Base-by-base conservation (phyloP, 192 early-diverging fungal genomes). In the Rhizophagus sp. region DNA sequence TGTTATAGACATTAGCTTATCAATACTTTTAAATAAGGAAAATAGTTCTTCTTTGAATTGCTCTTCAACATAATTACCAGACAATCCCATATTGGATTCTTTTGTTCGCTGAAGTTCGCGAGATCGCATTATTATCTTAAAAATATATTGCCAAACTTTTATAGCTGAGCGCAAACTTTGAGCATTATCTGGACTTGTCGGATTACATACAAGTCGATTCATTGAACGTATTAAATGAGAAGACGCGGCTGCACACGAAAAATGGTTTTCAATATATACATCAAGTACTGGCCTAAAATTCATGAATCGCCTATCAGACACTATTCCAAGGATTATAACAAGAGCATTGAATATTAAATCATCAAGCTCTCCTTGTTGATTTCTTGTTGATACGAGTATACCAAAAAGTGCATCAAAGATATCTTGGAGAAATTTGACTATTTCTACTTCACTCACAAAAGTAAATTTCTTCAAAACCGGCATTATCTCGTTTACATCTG, bases 331-430 rank as follows among this genome's bases (percentile, higher is more conserved):
- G 10, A 89, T 82, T 75, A 85, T 85, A 12, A 93, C 83, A 17
- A 94, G 80, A 0, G 87, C 83, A 17, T 78, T 69, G 52, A 94
- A 85, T 10, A 90, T 82, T 44, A 84, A 76, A 22, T 86, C 86
- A 67, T 87, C 76, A 11, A 91, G 30, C n/a, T 82, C 83, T 2
- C 75, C 61, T 25, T 68, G 66, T 22, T 78, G 74, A 65, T 87
- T 85, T 24, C 52, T 70, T 13, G 76, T 57, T 17, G 69, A 82
- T n/a, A 86, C 85, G 62, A 94, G 41, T 30, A 92, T 90, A 50
- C 84, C 87, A 79, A 94, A 87, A 4, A 94, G 73, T 3, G 90
- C 89, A 72, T 90, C 89, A 78, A 95, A 84, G 24, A 93, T 90
- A 50, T 85, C 83, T 2, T 80, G 85, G 33, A 92, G 80, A 79